phyloP scores from a whole-genome alignment of 1,139 yeast genomes.

The Blastobotrys proliferans region DNA sequence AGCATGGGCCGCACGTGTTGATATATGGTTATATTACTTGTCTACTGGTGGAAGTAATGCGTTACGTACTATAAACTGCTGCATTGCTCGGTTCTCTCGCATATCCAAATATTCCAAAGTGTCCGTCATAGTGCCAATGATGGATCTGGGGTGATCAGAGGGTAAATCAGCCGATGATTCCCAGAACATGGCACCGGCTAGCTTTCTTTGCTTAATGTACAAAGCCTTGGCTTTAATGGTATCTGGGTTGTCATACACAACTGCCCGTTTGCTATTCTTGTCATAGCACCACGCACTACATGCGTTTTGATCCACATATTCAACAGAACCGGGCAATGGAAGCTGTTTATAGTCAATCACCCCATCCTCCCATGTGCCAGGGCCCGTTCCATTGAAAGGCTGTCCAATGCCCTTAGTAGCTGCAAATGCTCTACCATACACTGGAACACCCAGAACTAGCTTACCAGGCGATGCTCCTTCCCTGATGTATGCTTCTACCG shows the following conservation, averaged over 20 bases:
- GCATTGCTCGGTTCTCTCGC: conserved; percentile 16
- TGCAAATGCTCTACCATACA: conserved; percentile 74
- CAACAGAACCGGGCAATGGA: conserved; percentile 43
- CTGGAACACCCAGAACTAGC: conserved; percentile 82
- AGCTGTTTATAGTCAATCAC: conserved; percentile 49
- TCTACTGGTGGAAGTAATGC: too few species aligned
- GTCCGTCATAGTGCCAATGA: conserved; percentile 28
- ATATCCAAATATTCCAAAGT: conserved; percentile 18
- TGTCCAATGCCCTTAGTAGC: conserved; percentile 42
- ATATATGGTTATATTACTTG: too few species aligned
- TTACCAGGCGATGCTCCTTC: conserved; percentile 48
- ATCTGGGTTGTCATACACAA: conserved; percentile 62
- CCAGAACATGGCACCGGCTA: conserved; percentile 96
- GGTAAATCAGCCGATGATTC: conserved; percentile 72
- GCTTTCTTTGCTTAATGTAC: conserved; percentile 44
- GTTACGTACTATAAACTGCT: not conserved
- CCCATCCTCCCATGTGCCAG: conserved; percentile 47
- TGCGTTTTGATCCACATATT: conserved; percentile 47
- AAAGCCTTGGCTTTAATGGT: conserved; percentile 56
- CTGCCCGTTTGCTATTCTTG: conserved; percentile 38
- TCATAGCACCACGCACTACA: conserved; percentile 61
- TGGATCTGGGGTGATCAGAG: conserved; percentile 23
- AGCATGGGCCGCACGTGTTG: too few species aligned
- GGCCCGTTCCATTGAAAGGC: conserved; percentile 47
- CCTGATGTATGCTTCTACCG: conserved; percentile 44